Evolutionary conservation across 176 grass and related monocot species (phyloP), one percentile per base, ranked within the genome.

Genomic region (Juncus inflexus): DNA sequence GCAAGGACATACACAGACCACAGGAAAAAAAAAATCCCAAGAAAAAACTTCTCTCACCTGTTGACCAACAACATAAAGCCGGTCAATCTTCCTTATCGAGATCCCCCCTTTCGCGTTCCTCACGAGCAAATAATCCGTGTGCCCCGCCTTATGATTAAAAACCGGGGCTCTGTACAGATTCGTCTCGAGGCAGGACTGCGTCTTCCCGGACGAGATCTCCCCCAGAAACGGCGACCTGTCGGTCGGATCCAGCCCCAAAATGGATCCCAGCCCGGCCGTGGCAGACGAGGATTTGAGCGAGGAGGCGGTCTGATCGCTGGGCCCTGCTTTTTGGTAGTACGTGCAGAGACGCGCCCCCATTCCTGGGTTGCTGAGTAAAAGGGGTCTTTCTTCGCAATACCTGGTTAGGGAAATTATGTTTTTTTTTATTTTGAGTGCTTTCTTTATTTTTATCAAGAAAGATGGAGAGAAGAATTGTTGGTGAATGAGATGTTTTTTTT

Each of bases 181-280:
- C 72, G 92, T 89, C 74, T 89, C 87, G 61, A 97, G 80, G 66
- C 87, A 89, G 28, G 88, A 89, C 61, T 89, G 92, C 43, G 81
- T 84, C 64, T 70, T 83, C 6, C 92, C 92, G 10, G 84, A 73
- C 65, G 68, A 62, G 66, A 89, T 81, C 45, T 91, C 85, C 59
- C 92, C 92, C 38, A 97, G 82, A 80, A 97, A 97, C 76, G 87
- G 87, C 62, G 92, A 91, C 77, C 86, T 97, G 63, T 91, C 87
- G 59, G 87, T 78, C 74, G 88, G 80, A 65, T 91, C 92, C 78
- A 91, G 81, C 37, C 82, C 73, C 64, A 91, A 78, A 13, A 89
- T 76, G 63, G 85, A 86, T 39, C 92, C 92, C 45, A 97, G 67
- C 35, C 80, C 82, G 83, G 78, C 74, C 66, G 61, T 66, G 10